Conservation (phyloP, 148 eudicot genomes). For the Cornus controversa region DNA sequence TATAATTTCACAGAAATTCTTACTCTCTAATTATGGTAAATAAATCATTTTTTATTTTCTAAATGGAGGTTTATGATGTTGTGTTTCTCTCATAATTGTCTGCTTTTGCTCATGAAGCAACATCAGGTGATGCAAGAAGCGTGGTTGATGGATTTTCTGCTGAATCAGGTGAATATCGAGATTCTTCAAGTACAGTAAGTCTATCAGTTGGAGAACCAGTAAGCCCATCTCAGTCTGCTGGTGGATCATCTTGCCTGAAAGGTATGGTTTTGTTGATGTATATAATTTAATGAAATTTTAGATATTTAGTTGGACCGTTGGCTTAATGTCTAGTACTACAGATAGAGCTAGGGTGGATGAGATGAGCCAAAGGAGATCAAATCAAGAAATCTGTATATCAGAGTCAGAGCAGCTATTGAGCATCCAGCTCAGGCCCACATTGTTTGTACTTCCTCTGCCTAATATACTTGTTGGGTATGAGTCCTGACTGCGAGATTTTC, state of each 20-base stretch:
- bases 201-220: slow-evolving; percentile 61
- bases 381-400: slow-evolving; percentile 47
- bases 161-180: slow-evolving; percentile 82
- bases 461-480: slow-evolving; percentile 93
- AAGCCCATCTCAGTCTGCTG: slow-evolving; percentile 69
- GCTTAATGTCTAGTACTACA: slow-evolving; percentile 22
- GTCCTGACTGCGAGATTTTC: background rate
- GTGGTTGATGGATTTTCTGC: slow-evolving; percentile 68
- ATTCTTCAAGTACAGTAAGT: slow-evolving; percentile 56
- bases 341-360: slow-evolving; percentile 81
- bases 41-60: background rate
- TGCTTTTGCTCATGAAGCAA: background rate
- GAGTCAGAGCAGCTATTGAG: slow-evolving; percentile 73
- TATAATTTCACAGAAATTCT: no score
- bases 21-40: background rate
- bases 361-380: slow-evolving; percentile 54
- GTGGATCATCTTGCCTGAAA: slow-evolving; percentile 59
- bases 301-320: slow-evolving; percentile 8
- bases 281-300: background rate
- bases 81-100: background rate
- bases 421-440: slow-evolving; percentile 55
- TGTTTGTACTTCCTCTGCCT: slow-evolving; percentile 71
- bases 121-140: slow-evolving; percentile 51
- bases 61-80: background rate
- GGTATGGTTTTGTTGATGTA: slow-evolving; percentile 34